A percentile compares a stretch with the other conserved stretches of the same genome.
phyloP scores from a whole-genome alignment of 345 rosid genomes.

The Eutrema japonicum region DNA sequence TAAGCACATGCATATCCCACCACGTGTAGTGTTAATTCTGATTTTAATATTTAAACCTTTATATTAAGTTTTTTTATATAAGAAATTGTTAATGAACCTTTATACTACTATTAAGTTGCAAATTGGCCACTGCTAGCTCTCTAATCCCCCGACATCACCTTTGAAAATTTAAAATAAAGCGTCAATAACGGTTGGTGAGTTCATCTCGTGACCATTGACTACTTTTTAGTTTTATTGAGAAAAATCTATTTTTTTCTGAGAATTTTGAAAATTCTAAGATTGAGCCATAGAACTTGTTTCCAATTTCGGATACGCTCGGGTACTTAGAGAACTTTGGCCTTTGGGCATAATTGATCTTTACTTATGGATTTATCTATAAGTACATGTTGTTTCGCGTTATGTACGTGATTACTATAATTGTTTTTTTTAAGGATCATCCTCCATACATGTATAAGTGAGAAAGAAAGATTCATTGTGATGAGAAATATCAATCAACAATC shows the following conservation, averaged over 20 bases:
- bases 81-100: neutral
- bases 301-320: neutral
- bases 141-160: constrained; percentile 28
- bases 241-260: neutral
- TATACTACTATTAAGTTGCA: neutral
- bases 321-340: neutral
- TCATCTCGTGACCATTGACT: constrained; percentile 39
- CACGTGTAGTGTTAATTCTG: constrained; percentile 10
- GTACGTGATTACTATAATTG: too few relatives aligned
- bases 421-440: too few relatives aligned
- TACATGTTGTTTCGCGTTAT: neutral
- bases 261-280: neutral
- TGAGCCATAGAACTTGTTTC: neutral
- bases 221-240: constrained; percentile 30
- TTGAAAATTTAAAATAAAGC: constrained; percentile 41
- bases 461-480: neutral
- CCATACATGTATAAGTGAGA: neutral
- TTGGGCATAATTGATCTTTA: neutral
- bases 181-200: constrained; percentile 36
- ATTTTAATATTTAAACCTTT: constrained; percentile 15
- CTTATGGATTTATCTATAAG: neutral
- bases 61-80: neutral
- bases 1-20: constrained; percentile 29
- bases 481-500: neutral
- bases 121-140: constrained; percentile 39